Evolutionary conservation across 2,329 filamentous ascomycete genomes (phyloP), one percentile per base, ranked within the genome.

Genomic region (Grosmannia clavigera): DNA sequence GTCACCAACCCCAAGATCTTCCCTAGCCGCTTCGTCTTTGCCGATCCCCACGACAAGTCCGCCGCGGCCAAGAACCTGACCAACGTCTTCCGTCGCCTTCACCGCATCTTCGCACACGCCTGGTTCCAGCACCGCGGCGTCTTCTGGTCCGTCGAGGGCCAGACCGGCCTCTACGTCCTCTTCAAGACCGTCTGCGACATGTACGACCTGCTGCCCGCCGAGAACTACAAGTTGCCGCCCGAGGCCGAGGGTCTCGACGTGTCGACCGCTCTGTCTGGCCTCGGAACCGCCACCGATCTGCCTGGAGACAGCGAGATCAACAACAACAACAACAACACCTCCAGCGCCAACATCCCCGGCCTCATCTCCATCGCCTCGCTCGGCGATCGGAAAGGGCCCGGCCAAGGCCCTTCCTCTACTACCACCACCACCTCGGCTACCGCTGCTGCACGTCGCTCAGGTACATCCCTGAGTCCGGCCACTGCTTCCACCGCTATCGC

Each of bases 111-210:
- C 70, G 94, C 94, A 55, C 94, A 99, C 71, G 94, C 94, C 9
- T 99, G 94, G 94, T 99, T 96, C 72, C 91, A 96, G 74, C 94
- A 99, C 72, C 84, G 92, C 54, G 87, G 88, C 60, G 90, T 96
- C 58, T 99, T 97, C 72, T 97, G 92, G 91, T 85, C 88, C 50
- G 87, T 97, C 1, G 94, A 99, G 74, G 83, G 83, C 11, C 84
- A 91, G 70, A 90, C 90, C n/a, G 94, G 94, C 0, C 76, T 99
- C 12, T 99, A 99, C 71, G 83, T 95, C 61, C 87, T 99, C 68
- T 99, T 97, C 80, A 97, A 96, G 79, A 94, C 88, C 0, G 92
- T 97, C 27, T 97, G 92, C 72, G 94, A 99, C 71, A 81, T 87
- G 66, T 96, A 96, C 72, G 86, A 87, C 66, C 79, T 97, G 62